phyloP scores from a whole-genome alignment of 2,329 filamentous ascomycete species.

The Tolypocladium endophyticum region DNA sequence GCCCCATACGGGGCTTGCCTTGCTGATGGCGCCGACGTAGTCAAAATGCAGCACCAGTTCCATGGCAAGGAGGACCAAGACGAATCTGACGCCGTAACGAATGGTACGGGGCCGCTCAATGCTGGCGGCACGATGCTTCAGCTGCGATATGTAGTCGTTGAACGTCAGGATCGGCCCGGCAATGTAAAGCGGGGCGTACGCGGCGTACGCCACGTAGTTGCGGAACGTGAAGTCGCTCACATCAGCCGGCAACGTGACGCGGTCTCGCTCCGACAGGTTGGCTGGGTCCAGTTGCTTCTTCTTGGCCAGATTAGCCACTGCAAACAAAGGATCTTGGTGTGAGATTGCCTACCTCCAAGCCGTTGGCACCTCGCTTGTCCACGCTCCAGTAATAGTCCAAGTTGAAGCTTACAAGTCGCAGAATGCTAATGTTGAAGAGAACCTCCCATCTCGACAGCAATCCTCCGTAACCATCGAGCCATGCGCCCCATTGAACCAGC shows the following conservation, averaged over 20 bases:
- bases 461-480: slow-evolving; percentile 70
- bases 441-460: slow-evolving; percentile 90
- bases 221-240: slow-evolving; percentile 63
- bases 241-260: slow-evolving; percentile 65
- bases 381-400: slow-evolving; percentile 93
- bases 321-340: not conserved
- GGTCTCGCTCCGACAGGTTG: slow-evolving; percentile 79
- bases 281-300: slow-evolving; percentile 94
- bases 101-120: slow-evolving; percentile 61
- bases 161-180: slow-evolving; percentile 92
- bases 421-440: slow-evolving; percentile 91
- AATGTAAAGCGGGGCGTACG: slow-evolving; percentile 90
- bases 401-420: slow-evolving; percentile 93
- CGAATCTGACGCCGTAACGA: slow-evolving; percentile 75
- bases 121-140: slow-evolving; percentile 60
- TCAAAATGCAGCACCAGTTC: slow-evolving; percentile 85
- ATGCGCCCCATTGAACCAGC: slow-evolving; percentile 52
- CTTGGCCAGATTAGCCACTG: slow-evolving; percentile 59
- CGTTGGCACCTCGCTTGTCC: slow-evolving; percentile 50
- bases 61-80: slow-evolving; percentile 74
- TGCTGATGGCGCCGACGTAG: slow-evolving; percentile 87
- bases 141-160: slow-evolving; percentile 92
- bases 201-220: slow-evolving; percentile 79
- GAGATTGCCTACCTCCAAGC: slow-evolving; percentile 64
- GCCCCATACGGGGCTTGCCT: slow-evolving; percentile 68